phyloP scores from a whole-genome alignment of 2,329 filamentous ascomycete genomes.

The Didymellaceae sp. region DNA sequence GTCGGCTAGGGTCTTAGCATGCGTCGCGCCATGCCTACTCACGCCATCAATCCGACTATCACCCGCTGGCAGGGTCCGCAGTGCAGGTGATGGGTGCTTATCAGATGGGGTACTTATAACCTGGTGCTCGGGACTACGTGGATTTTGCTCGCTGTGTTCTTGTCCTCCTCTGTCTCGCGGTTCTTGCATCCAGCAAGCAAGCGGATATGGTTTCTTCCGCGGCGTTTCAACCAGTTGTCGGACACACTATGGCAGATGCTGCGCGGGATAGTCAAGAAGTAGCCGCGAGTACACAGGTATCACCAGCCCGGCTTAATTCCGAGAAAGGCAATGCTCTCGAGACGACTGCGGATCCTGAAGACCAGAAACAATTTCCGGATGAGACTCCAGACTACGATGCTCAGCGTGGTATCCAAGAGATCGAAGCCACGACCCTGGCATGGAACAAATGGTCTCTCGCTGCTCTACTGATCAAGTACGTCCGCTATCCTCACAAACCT shows the following conservation, averaged over 20 bases:
- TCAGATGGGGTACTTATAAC: neutral
- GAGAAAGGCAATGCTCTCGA: neutral
- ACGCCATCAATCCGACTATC: neutral
- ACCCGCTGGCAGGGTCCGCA: neutral
- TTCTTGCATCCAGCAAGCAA: neutral
- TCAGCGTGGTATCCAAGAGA: slow-evolving; percentile 41
- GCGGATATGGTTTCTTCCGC: neutral
- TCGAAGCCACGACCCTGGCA: slow-evolving; percentile 43
- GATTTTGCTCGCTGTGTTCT: neutral
- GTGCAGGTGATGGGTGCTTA: neutral
- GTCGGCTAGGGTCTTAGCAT: slow-evolving; percentile 1
- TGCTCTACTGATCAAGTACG: slow-evolving; percentile 1
- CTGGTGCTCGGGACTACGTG: neutral
- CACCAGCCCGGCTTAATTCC: neutral
- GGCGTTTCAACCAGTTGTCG: neutral
- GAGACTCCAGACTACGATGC: slow-evolving; percentile 9
- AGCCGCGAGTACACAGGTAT: neutral
- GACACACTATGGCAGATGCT: neutral
- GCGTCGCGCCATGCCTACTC: slow-evolving; percentile 1
- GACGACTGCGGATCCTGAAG: neutral
- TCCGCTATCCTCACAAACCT: neutral
- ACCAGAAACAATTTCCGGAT: neutral
- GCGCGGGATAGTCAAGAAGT: neutral
- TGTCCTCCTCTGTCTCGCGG: neutral
- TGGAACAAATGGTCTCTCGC: slow-evolving; percentile 35